Percentiles rank a stretch among this genome's conserved stretches.
These are phyloP conservation scores for Neospermospora avenae DNA, from an alignment of 2,329 filamentous ascomycete genomes.

Conservation along the genomic window DNA sequence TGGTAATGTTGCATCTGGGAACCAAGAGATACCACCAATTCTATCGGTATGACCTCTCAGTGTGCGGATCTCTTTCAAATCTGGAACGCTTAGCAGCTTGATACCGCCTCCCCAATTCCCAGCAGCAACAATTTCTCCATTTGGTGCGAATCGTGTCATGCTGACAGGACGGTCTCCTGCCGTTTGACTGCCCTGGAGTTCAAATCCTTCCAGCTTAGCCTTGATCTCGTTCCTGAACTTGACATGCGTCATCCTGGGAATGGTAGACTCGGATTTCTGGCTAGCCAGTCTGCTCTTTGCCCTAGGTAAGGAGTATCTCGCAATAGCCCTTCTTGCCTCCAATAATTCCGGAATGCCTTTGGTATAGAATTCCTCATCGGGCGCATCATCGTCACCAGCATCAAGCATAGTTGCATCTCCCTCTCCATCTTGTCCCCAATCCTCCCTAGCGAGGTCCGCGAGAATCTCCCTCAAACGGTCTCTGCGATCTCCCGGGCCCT, in stretches of 20 bases:
- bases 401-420: slow-evolving; percentile 57
- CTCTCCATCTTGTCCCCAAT: slow-evolving; percentile 53
- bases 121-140: slow-evolving; percentile 77
- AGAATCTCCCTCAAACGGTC: slow-evolving; percentile 82
- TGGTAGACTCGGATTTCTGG: slow-evolving; percentile 77
- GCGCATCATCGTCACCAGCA: slow-evolving; percentile 57
- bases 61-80: slow-evolving; percentile 70
- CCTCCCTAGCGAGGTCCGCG: slow-evolving; percentile 66
- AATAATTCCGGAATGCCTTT: slow-evolving; percentile 72
- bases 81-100: slow-evolving; percentile 80
- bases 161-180: slow-evolving; percentile 88
- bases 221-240: slow-evolving; percentile 89
- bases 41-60: slow-evolving; percentile 84
- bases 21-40: slow-evolving; percentile 88
- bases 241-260: slow-evolving; percentile 84
- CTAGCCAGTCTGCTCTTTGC: slow-evolving; percentile 73
- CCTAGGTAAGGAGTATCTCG: slow-evolving; percentile 77
- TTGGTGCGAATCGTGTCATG: slow-evolving; percentile 86
- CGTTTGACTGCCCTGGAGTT: slow-evolving; percentile 90
- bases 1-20: slow-evolving; percentile 74
- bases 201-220: slow-evolving; percentile 75
- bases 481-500: slow-evolving; percentile 79
- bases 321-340: slow-evolving; percentile 73
- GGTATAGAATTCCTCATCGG: slow-evolving; percentile 94
- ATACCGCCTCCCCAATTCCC: slow-evolving; percentile 93